Evolutionary conservation across 179 eudicot genomes (phyloP).

Genomic region (Beta lomatogona): DNA sequence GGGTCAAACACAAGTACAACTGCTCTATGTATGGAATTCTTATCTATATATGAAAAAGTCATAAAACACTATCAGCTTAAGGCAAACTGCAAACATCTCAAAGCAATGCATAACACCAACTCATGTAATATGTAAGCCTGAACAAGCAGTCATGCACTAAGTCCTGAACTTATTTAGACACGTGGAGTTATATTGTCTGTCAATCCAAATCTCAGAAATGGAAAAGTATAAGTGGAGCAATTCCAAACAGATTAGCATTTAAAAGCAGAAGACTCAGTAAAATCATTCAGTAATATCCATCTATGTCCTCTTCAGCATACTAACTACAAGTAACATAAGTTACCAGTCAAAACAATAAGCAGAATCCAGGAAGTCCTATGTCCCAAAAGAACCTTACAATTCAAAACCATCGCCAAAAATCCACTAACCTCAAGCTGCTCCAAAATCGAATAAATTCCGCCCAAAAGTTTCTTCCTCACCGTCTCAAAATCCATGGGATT

Average conservation of each 20-base stretch:
- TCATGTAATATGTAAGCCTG: not conserved
- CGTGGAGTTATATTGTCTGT: not conserved
- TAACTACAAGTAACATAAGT: not conserved
- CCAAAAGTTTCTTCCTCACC: conserved; percentile 69
- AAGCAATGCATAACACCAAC: not conserved
- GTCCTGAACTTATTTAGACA: not conserved
- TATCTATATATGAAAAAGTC: not conserved
- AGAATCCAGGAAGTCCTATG: not conserved
- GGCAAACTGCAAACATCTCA: not conserved
- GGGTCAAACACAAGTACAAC: not conserved
- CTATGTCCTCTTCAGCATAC: not conserved
- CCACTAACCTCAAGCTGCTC: conserved; percentile 84
- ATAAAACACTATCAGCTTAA: not conserved
- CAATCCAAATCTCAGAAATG: not conserved
- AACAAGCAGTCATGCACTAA: not conserved
- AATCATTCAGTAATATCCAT: not conserved
- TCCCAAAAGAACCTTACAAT: not conserved
- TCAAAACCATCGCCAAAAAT: not conserved
- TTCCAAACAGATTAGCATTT: not conserved
- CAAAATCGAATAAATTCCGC: conserved; percentile 53
- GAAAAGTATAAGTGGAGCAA: not conserved
- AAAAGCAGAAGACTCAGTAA: not conserved
- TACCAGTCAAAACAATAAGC: not conserved
- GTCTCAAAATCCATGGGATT: conserved; percentile 96
- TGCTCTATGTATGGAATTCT: not conserved